These are phyloP conservation scores for Candida arabinofermentans DNA, from an alignment of 805 yeast species.

Conservation along the genomic window DNA sequence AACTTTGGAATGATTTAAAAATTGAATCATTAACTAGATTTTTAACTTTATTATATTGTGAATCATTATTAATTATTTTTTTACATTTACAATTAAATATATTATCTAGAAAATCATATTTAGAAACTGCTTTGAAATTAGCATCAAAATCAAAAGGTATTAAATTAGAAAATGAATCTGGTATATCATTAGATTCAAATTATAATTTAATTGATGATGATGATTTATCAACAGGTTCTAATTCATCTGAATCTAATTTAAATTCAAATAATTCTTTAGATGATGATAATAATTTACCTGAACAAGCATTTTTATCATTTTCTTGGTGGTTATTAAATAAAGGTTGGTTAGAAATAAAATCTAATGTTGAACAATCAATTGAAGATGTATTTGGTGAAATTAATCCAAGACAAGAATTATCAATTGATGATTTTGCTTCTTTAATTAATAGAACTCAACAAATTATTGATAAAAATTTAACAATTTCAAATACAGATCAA, in stretches of 20 bases:
- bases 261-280: too few species aligned
- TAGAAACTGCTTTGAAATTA: conserved; percentile 69
- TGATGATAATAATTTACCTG: conserved; percentile 47
- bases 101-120: conserved; percentile 79
- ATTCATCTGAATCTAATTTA: too few species aligned
- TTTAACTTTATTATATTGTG: conserved; percentile 64
- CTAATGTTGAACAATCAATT: conserved; percentile 53
- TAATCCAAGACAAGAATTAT: conserved; percentile 69
- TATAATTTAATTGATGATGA: conserved; percentile 20
- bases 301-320: conserved; percentile 78
- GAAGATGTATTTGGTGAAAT: conserved; percentile 55
- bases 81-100: conserved; percentile 85
- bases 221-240: conserved; percentile 17
- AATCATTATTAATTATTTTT: conserved; percentile 66
- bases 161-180: conserved; percentile 21
- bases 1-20: conserved; percentile 84
- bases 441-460: conserved; percentile 38
- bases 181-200: conserved; percentile 16
- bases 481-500: conserved; percentile 4
- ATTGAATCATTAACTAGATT: conserved; percentile 69
- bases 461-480: conserved; percentile 14
- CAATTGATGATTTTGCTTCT: conserved; percentile 54
- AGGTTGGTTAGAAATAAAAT: conserved; percentile 67
- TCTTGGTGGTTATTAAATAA: conserved; percentile 93
- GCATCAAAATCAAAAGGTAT: conserved; percentile 47